Base-by-base conservation (phyloP, 1,139 yeast genomes). In the Zygoascus hellenicus region DNA sequence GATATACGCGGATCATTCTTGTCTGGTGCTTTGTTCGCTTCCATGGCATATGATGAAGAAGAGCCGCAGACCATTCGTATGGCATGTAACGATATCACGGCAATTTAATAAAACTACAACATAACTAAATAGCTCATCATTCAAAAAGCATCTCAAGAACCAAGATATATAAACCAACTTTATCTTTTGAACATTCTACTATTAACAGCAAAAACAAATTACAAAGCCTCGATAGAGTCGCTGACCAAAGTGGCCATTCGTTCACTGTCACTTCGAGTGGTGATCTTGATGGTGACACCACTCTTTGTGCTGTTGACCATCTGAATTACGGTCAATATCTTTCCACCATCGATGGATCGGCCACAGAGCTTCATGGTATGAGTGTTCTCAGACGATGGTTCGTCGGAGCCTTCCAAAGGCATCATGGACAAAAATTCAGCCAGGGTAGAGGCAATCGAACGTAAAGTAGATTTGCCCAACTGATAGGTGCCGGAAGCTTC, bases 321-420 rank as follows among this genome's bases (percentile, higher is more conserved):
- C 63, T 87, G 81, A 40, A 86, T 75, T 54, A 75, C 64, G 7
- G 80, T 80, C 22, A 83, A 92, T 52, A 88, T 80, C 67, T 82
- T 83, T 39, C 70, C 75, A 47, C 89, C 92, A 67, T 76, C 75
- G 30, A 85, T 76, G 56, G 87, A 81, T 68, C 83, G 84, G 62
- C 97, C 98, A 61, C 77, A 84, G 57, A 89, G 70, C 69, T 89
- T 89, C 68, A 92, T 72, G 11, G 78, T 73, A 63, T 90, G 97
- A 19, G 70, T 59, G 32, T 81, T 74, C 9, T 83, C 71, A 45
- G 74, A 70, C 42, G 80, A 73, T 15, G 84, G 86, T 52, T 71
- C 71, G 56, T 86, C 95, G 13, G 85, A 73, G 32, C 88, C 87
- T 58, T 86, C 96, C 60, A 88, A 72, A 29, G 97, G 83, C 72